Conservation (phyloP, 129 eudicot genomes). For the Lonicera japonica region DNA sequence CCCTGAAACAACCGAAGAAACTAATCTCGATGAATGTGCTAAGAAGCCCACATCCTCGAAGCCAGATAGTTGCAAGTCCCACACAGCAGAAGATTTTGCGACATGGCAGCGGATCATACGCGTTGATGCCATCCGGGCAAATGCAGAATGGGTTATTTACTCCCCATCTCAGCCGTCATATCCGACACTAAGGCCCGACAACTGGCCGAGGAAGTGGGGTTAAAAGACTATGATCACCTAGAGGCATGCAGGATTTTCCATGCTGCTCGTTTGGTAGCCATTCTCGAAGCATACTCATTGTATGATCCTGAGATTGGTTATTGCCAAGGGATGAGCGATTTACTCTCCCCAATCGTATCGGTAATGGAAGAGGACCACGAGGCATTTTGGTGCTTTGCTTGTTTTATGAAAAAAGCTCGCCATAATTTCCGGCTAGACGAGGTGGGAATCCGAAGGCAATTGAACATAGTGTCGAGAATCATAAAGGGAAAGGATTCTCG, state of each 20-base stretch:
- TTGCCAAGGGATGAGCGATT: constrained; percentile 87
- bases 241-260: constrained; percentile 68
- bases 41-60: too few species aligned
- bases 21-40: too few species aligned
- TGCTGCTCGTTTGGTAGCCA: constrained; percentile 71
- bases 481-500: constrained; percentile 69
- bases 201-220: constrained; percentile 47
- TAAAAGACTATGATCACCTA: constrained; percentile 55
- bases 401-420: constrained; percentile 78
- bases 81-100: constrained; percentile 46
- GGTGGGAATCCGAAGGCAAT: constrained; percentile 64
- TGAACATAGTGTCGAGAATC: constrained; percentile 52
- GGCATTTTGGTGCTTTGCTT: constrained; percentile 83
- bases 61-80: constrained; percentile 19
- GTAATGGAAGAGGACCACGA: constrained; percentile 65
- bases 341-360: constrained; percentile 69
- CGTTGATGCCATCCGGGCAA: constrained; percentile 75
- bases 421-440: constrained; percentile 82
- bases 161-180: constrained; percentile 63
- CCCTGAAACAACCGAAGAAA: too few species aligned
- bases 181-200: constrained; percentile 34
- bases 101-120: constrained; percentile 85
- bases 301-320: constrained; percentile 70
- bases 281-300: constrained; percentile 65
- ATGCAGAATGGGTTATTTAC: constrained; percentile 61